These are phyloP conservation scores for Circinella umbellata DNA, from an alignment of 371 early-diverging fungal genomes.

Conservation along the genomic window DNA sequence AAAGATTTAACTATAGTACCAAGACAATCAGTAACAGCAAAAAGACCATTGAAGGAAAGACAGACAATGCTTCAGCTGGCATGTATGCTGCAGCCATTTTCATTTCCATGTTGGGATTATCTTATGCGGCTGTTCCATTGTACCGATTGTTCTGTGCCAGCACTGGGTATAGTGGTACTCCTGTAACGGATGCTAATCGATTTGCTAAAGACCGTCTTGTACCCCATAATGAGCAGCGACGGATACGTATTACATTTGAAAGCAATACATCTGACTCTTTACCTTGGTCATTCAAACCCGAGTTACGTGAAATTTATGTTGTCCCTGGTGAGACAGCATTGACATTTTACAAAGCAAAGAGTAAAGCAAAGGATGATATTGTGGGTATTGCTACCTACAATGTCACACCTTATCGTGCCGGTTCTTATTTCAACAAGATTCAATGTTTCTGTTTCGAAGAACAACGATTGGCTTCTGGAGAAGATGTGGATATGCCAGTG, in stretches of 20 bases:
- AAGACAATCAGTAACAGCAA: background rate
- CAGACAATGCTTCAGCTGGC: constrained; percentile 37
- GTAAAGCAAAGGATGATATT: constrained; percentile 87
- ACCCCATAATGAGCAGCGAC: constrained; percentile 58
- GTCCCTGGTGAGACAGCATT: constrained; percentile 97
- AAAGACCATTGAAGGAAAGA: background rate
- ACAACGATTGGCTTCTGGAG: constrained; percentile 89
- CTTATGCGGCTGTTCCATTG: constrained; percentile 96
- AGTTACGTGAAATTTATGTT: constrained; percentile 83
- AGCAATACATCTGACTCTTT: constrained; percentile 81
- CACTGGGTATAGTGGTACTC: constrained; percentile 93
- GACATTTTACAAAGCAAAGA: constrained; percentile 96
- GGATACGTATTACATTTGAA: constrained; percentile 86
- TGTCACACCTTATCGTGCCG: constrained; percentile 93
- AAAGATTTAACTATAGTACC: too few species aligned
- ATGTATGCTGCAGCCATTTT: constrained; percentile 85
- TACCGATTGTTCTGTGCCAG: constrained; percentile 94
- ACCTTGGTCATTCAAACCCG: constrained; percentile 92
- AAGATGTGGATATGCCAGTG: constrained; percentile 99
- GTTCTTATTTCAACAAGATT: constrained; percentile 96
- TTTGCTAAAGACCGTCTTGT: constrained; percentile 67
- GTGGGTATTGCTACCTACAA: constrained; percentile 98
- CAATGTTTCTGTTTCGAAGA: constrained; percentile 99
- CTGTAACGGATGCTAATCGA: constrained; percentile 61
- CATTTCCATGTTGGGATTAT: constrained; percentile 84